These are phyloP conservation scores for Zygnema cylindricum DNA, from an alignment of 139 green algal species.

Conservation along the genomic window DNA sequence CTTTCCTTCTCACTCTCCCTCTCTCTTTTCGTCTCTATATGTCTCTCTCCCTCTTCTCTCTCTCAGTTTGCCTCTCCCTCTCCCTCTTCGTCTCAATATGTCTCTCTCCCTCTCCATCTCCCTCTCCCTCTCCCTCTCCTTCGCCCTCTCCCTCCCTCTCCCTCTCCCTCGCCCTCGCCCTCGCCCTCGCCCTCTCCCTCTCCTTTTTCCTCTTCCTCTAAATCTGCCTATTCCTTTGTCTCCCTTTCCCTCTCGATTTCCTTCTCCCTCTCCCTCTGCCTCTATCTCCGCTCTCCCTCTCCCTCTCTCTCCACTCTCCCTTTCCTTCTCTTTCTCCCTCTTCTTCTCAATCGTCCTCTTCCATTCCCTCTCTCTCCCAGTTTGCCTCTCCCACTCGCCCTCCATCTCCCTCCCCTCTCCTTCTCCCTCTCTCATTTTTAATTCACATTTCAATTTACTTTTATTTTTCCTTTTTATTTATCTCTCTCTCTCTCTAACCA, in stretches of 20 bases:
- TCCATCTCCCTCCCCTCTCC: background rate
- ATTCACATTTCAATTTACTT: no score
- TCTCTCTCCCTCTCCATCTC: background rate
- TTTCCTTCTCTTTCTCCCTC: no score
- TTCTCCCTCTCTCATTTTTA: no score
- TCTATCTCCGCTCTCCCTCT: conserved; percentile 1
- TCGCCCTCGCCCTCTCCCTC: background rate
- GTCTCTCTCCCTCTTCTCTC: background rate
- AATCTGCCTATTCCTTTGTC: background rate
- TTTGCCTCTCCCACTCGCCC: background rate
- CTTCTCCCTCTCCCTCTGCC: background rate
- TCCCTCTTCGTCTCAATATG: background rate
- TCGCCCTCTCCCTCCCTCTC: background rate
- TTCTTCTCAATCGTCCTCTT: no score
- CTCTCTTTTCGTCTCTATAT: background rate
- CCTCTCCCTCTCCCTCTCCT: conserved; percentile 10
- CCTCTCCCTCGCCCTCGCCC: background rate
- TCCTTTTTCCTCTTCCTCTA: background rate
- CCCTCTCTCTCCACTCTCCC: background rate
- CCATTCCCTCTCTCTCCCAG: no score
- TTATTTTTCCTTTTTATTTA: no score
- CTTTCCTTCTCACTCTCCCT: background rate
- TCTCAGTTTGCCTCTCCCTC: background rate
- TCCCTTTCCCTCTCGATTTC: no score
- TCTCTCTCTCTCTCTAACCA: no score